A percentile compares a stretch with the other conserved stretches of the same genome.
These are phyloP conservation scores for Pleurotus sapidus DNA, from an alignment of 768 basidiomycete genomes.

Conservation along the genomic window DNA sequence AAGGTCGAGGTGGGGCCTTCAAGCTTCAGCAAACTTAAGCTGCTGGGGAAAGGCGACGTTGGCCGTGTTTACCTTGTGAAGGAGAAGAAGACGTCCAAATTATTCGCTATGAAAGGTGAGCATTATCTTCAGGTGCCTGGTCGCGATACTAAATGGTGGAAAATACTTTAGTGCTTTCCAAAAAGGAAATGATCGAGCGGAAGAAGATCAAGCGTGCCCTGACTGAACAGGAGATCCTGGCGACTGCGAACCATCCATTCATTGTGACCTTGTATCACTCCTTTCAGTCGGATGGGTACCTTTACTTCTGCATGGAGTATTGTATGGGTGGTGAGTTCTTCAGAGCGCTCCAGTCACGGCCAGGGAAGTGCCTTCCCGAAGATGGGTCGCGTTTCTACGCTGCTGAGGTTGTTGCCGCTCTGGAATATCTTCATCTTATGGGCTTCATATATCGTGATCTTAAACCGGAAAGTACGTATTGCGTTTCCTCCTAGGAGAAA, in stretches of 20 bases:
- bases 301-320: slow-evolving; percentile 99
- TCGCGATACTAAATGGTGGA: slow-evolving; percentile 18
- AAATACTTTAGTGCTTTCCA: slow-evolving; percentile 79
- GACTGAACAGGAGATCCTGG: slow-evolving; percentile 98
- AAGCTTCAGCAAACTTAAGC: slow-evolving; percentile 94
- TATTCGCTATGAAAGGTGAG: slow-evolving; percentile 99
- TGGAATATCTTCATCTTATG: slow-evolving; percentile 99
- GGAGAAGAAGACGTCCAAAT: slow-evolving; percentile 95
- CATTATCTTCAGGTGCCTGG: slow-evolving; percentile 24
- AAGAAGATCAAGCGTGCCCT: slow-evolving; percentile 99
- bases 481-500: slow-evolving; percentile 8
- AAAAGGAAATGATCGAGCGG: slow-evolving; percentile 99
- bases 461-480: slow-evolving; percentile 93
- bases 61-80: slow-evolving; percentile 97
- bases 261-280: slow-evolving; percentile 99
- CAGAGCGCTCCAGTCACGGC: slow-evolving; percentile 91
- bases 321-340: slow-evolving; percentile 99
- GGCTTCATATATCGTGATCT: slow-evolving; percentile 99
- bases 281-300: slow-evolving; percentile 96
- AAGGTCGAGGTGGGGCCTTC: slow-evolving; percentile 93
- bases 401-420: slow-evolving; percentile 94
- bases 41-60: slow-evolving; percentile 98
- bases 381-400: slow-evolving; percentile 97
- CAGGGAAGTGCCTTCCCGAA: slow-evolving; percentile 95
- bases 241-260: slow-evolving; percentile 98